A percentile compares a stretch with the other conserved stretches of the same genome.
These are phyloP conservation scores for Aureobasidium pullulans DNA, from an alignment of 2,329 filamentous ascomycete species.

Conservation along the genomic window DNA sequence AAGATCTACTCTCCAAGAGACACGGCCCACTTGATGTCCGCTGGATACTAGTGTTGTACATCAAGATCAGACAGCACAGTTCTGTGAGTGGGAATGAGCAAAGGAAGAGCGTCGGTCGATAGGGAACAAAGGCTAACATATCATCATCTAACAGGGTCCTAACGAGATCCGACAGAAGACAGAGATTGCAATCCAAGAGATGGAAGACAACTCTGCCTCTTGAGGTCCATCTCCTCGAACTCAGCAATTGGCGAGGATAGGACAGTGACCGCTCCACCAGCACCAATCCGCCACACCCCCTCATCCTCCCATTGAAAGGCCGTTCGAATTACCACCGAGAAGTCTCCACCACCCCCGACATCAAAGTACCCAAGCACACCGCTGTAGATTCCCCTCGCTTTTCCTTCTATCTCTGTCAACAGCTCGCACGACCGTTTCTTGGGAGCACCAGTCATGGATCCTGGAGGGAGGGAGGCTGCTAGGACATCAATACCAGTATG, in stretches of 20 bases:
- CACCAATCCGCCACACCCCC: slow-evolving; percentile 70
- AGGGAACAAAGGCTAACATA: background rate
- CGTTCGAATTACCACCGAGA: slow-evolving; percentile 83
- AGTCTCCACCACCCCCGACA: slow-evolving; percentile 75
- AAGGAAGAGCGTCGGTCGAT: background rate
- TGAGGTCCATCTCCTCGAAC: slow-evolving; percentile 72
- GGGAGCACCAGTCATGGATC: slow-evolving; percentile 93
- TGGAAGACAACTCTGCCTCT: slow-evolving; percentile 24
- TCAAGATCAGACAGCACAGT: background rate
- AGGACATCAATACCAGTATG: slow-evolving; percentile 69
- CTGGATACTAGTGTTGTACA: background rate
- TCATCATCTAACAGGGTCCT: background rate
- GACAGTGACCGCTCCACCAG: slow-evolving; percentile 82
- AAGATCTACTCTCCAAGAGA: background rate
- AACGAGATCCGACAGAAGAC: background rate
- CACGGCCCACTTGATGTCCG: no score
- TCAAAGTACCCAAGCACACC: slow-evolving; percentile 89
- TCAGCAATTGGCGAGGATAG: slow-evolving; percentile 74
- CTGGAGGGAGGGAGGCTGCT: slow-evolving; percentile 71
- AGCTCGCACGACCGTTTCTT: slow-evolving; percentile 90
- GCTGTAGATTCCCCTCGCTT: slow-evolving; percentile 70
- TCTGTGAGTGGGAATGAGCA: background rate
- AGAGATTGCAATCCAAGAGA: slow-evolving; percentile 13
- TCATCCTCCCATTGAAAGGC: slow-evolving; percentile 63
- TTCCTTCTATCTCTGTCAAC: slow-evolving; percentile 59